Evolutionary conservation across 2,329 filamentous ascomycete genomes (phyloP).

Genomic region (Curvularia lunata): DNA sequence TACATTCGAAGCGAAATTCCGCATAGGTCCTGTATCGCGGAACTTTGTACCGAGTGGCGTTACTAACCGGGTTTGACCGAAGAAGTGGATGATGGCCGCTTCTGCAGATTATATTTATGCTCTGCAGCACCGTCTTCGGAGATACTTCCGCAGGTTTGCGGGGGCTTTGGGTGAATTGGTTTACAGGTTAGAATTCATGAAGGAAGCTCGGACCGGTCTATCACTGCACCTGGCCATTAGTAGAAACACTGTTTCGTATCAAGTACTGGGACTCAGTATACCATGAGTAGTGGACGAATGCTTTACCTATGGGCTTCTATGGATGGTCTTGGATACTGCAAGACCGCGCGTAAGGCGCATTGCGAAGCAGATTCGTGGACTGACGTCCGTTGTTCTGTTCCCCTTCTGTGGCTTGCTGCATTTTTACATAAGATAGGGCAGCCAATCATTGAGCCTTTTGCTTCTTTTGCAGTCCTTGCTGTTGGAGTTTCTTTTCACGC

Average conservation of each 20-base stretch:
- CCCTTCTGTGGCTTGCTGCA: neutral
- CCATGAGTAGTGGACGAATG: neutral
- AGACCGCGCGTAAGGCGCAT: neutral
- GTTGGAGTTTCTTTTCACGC: constrained; percentile 6
- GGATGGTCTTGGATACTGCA: neutral
- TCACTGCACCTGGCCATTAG: neutral
- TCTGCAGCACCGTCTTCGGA: neutral
- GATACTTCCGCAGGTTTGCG: neutral
- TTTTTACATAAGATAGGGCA: neutral
- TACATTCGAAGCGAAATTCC: neutral
- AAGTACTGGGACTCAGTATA: neutral
- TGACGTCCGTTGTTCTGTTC: neutral
- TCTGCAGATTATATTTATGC: neutral
- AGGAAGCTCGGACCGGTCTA: neutral
- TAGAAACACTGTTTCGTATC: neutral
- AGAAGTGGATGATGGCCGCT: neutral
- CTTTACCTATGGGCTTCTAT: neutral
- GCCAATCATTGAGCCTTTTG: neutral
- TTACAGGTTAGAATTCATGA: neutral
- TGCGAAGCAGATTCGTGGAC: neutral
- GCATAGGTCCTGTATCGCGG: neutral
- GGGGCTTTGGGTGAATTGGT: neutral
- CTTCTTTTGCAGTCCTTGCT: neutral
- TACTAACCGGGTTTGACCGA: neutral
- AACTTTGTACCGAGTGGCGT: neutral